Conservation (phyloP, 2,329 filamentous ascomycete genomes). For the Xylariaceae sp. region DNA sequence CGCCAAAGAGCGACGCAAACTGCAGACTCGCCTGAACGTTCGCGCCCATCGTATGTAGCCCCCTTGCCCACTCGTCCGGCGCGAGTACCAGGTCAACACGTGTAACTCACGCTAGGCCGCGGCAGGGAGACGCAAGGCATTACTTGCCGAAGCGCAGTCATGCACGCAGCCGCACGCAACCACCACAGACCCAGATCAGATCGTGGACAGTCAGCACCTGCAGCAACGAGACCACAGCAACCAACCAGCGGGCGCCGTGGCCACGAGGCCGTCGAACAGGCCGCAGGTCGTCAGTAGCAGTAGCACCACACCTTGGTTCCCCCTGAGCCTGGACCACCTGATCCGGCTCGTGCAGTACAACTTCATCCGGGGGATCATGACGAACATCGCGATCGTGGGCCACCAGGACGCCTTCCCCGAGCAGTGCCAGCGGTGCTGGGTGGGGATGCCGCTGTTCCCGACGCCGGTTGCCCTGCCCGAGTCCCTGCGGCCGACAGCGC, state of each 20-base stretch:
- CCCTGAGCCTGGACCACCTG: slow-evolving; percentile 36
- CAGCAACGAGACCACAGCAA: background rate
- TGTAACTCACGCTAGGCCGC: slow-evolving; percentile 2
- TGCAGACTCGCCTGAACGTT: slow-evolving; percentile 26
- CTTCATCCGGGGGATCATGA: slow-evolving; percentile 39
- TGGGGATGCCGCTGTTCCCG: slow-evolving; percentile 26
- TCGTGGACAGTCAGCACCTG: background rate
- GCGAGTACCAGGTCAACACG: background rate
- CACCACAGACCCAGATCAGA: background rate
- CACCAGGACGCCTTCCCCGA: slow-evolving; percentile 20
- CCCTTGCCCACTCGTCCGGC: background rate
- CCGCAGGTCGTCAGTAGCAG: background rate
- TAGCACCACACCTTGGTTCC: slow-evolving; percentile 15
- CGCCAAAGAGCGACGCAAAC: slow-evolving; percentile 23
- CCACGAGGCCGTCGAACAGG: background rate
- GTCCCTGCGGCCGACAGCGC: slow-evolving; percentile 28
- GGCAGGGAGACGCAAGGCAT: slow-evolving; percentile 20
- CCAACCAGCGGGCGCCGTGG: background rate
- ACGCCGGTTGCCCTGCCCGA: slow-evolving; percentile 19
- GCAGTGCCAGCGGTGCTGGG: slow-evolving; percentile 15
- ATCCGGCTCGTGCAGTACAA: slow-evolving; percentile 43
- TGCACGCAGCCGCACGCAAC: background rate
- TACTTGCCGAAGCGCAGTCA: background rate
- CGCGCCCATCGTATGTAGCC: slow-evolving; percentile 26
- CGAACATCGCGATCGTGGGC: slow-evolving; percentile 38